Evolutionary conservation across 345 rosid genomes (phyloP).

Genomic region (Theobroma cacao): DNA sequence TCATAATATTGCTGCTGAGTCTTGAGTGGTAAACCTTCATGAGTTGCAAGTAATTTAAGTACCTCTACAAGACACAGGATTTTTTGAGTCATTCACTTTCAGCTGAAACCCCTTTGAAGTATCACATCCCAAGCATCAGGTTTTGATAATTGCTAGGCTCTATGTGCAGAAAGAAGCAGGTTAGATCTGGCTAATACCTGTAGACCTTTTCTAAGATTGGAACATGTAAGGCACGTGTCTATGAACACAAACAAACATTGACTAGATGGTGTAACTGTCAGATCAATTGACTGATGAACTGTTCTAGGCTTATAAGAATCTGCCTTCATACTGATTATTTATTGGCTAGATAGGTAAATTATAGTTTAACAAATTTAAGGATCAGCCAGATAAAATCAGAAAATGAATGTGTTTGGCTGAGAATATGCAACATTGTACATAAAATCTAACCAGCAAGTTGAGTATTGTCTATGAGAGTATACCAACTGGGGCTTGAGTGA

Average conservation of each 20-base stretch:
- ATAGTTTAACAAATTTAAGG: neutral
- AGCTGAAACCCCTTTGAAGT: neutral
- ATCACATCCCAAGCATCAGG: neutral
- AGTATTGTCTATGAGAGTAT: neutral
- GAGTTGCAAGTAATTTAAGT: neutral
- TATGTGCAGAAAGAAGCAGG: neutral
- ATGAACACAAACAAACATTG: too few species aligned
- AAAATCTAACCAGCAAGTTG: neutral
- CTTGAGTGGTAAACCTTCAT: neutral
- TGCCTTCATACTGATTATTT: neutral
- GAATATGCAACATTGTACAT: neutral
- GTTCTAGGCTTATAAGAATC: neutral
- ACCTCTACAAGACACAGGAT: neutral
- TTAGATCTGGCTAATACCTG: neutral
- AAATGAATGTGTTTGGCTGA: neutral
- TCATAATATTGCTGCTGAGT: neutral
- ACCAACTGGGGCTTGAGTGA: neutral
- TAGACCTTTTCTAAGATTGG: neutral
- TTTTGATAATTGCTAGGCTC: neutral
- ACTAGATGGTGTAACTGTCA: neutral
- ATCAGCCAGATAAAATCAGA: neutral
- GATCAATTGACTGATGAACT: neutral
- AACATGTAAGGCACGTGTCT: neutral
- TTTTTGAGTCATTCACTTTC: neutral
- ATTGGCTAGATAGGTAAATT: neutral